Base-by-base conservation (phyloP, 2,329 filamentous ascomycete species). In the Sporothrix luriei region DNA sequence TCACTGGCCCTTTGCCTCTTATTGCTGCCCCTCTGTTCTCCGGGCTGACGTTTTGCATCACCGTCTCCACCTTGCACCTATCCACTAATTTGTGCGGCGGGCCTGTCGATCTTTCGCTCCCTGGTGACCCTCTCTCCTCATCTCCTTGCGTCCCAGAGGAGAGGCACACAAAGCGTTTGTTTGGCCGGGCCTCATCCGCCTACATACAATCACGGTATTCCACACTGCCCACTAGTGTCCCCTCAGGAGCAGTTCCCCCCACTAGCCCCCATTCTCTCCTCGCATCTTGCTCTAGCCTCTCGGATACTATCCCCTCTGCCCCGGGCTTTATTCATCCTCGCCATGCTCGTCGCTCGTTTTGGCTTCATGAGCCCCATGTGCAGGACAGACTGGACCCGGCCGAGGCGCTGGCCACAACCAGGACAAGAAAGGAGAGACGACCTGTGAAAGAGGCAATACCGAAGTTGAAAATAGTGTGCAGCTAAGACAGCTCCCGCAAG, bases 101-200 rank as follows among this genome's bases (percentile, higher is more conserved):
- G 43, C 43, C 61, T 64, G 61, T 64, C 61, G 61, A 64, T 64
- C 61, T 64, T 21, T 64, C 59, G 29, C 61, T 64, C 40, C 43
- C 57, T 62, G n/a, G 21, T 14, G 33, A 62, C 61, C 61, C 21
- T 64, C 59, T 49, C 48, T 48, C 43, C 29, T 64, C 21, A 7
- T 33, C 59, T 62, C 43, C 24, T 43, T 64, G 40, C 6, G 40
- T 29, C 40, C 21, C 29, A 33, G 55, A 61, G 33, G 10, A 24
- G n/a, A 61, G 55, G 55, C 55, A 6, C 4, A 9, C 55, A 24
- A 21, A 64, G 40, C 24, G 13, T 64, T 49, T 64, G 59, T 62
- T 62, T 62, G 59, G 59, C 7, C n/a, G 10, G 59, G 59, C 7
- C n/a, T 3, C 24, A 13, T 14, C 55, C 33, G 33, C 4, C 55